Percentiles rank a stretch among this genome's conserved stretches.
Evolutionary conservation across 129 eudicot genomes (phyloP).

Genomic region (Flaveria robusta): DNA sequence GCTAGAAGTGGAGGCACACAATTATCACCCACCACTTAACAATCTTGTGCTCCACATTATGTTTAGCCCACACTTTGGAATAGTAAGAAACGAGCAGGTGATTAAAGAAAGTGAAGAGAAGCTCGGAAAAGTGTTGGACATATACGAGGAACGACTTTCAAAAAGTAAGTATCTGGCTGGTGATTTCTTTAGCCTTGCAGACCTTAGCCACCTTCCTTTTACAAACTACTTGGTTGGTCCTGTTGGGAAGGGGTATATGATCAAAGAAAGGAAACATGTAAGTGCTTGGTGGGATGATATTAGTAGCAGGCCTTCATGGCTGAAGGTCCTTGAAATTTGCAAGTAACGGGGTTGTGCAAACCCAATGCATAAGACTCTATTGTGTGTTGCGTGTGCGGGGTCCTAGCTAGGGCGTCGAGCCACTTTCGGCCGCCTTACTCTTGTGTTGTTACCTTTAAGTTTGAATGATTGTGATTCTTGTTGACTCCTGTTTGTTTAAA

Average conservation of each 20-base stretch:
- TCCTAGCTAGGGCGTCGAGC: no score
- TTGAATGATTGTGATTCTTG: conserved; percentile 14
- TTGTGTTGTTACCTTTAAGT: background rate
- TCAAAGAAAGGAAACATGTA: conserved; percentile 59
- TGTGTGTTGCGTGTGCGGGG: no score
- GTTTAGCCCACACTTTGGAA: conserved; percentile 43
- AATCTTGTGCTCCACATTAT: conserved; percentile 43
- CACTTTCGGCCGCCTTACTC: no score
- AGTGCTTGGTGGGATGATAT: conserved; percentile 90
- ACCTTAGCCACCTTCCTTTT: conserved; percentile 65
- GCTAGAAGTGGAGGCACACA: conserved; percentile 65
- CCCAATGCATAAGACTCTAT: no score
- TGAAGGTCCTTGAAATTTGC: conserved; percentile 45
- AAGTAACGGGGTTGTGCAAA: conserved; percentile 2
- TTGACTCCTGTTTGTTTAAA: conserved; percentile 17
- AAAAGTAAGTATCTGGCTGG: conserved; percentile 74
- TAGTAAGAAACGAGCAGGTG: conserved; percentile 36
- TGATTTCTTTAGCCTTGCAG: conserved; percentile 72
- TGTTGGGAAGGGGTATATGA: conserved; percentile 49
- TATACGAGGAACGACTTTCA: conserved; percentile 62
- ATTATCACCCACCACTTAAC: conserved; percentile 52
- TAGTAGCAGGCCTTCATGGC: conserved; percentile 72
- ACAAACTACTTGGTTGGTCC: conserved; percentile 44
- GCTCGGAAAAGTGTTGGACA: conserved; percentile 55
- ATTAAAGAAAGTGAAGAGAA: conserved; percentile 52